A percentile compares a stretch with the other conserved stretches of the same genome.
Conservation (phyloP, 1,284 basidiomycete species). For the Xerocomus nothofagi region DNA sequence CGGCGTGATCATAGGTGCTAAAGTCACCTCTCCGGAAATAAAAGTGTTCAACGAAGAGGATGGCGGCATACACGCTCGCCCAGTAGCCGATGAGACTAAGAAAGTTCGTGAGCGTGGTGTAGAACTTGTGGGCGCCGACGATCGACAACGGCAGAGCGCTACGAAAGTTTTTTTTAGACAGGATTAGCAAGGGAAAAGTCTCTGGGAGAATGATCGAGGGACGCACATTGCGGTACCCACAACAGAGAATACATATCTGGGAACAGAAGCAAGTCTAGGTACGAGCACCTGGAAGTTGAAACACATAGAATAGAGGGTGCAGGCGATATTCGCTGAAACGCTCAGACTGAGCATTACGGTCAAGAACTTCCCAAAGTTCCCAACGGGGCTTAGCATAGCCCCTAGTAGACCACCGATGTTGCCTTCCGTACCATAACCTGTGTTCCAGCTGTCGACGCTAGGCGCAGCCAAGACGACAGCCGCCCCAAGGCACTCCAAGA, state of each 20-base stretch:
- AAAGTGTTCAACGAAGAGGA: constrained; percentile 65
- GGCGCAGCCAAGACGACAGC: constrained; percentile 60
- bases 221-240: constrained; percentile 78
- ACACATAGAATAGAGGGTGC: constrained; percentile 83
- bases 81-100: constrained; percentile 77
- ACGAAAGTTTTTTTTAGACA: no score
- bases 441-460: constrained; percentile 68
- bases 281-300: constrained; percentile 79
- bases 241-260: constrained; percentile 85
- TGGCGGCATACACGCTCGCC: constrained; percentile 57
- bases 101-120: constrained; percentile 64
- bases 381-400: constrained; percentile 68
- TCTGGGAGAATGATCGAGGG: background rate
- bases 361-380: constrained; percentile 83
- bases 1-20: constrained; percentile 47
- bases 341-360: constrained; percentile 82
- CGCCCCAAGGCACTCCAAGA: constrained; percentile 76
- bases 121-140: constrained; percentile 67
- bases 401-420: constrained; percentile 76
- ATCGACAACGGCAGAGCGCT: constrained; percentile 60
- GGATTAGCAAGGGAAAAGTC: constrained; percentile 15
- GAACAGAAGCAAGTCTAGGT: constrained; percentile 66
- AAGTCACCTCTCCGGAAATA: constrained; percentile 57
- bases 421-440: constrained; percentile 53
- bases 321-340: constrained; percentile 82